A percentile compares a stretch with the other conserved stretches of the same genome.
phyloP scores from a whole-genome alignment of 306 rosid species.

The Prunus armeniaca region DNA sequence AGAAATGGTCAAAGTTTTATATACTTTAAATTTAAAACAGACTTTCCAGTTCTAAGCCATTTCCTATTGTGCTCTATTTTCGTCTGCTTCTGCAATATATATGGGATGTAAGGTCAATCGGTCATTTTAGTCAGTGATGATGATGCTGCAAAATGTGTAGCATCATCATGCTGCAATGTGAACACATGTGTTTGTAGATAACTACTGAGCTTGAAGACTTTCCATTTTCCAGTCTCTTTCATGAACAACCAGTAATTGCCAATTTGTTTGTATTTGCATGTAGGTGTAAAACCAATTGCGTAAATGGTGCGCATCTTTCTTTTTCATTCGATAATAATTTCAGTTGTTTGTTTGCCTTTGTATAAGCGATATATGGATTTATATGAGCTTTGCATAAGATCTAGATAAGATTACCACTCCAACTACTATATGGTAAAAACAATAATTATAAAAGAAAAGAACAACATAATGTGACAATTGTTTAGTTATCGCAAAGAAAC shows the following conservation, averaged over 20 bases:
- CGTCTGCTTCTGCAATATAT: neutral
- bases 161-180: neutral
- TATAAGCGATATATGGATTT: neutral
- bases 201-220: neutral
- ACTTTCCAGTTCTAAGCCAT: neutral
- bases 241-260: neutral
- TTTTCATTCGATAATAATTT: neutral
- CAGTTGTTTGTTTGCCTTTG: neutral
- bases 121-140: neutral
- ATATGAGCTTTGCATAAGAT: neutral
- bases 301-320: neutral
- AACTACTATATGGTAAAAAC: too few relatives aligned
- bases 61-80: neutral
- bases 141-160: neutral
- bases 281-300: neutral
- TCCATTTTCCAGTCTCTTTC: neutral
- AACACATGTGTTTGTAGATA: neutral
- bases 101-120: neutral
- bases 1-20: neutral
- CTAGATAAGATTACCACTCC: neutral
- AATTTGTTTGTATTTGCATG: slow-evolving; percentile 2
- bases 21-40: neutral
- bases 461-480: neutral
- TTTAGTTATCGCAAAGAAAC: too few relatives aligned
- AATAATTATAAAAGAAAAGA: neutral